Conservation (phyloP, 2,329 filamentous ascomycete species). For the Tetracladium maxilliforme region DNA sequence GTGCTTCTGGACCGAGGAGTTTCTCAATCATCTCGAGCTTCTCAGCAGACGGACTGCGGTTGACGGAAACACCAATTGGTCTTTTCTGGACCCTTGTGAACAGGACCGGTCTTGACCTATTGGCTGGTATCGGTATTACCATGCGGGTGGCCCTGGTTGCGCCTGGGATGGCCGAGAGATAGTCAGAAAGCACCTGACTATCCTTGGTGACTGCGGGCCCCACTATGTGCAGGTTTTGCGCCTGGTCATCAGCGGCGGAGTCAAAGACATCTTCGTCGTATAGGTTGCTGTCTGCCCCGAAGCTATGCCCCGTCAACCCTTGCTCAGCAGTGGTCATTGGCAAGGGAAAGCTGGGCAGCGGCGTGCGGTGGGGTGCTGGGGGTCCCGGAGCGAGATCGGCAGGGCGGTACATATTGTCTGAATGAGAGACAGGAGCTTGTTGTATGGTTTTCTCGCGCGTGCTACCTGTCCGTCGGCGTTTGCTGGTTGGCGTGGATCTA, state of each 20-base stretch:
- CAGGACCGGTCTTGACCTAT: constrained; percentile 23
- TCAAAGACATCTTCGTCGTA: constrained; percentile 7
- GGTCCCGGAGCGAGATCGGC: not conserved
- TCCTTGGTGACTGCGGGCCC: constrained; percentile 44
- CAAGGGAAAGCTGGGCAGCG: constrained; percentile 4
- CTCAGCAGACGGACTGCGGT: constrained; percentile 20
- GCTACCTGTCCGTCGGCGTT: not conserved
- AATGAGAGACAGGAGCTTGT: constrained; percentile 5
- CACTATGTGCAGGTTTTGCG: constrained; percentile 34
- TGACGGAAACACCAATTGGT: constrained; percentile 24
- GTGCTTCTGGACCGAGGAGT: constrained; percentile 36
- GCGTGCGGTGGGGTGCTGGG: constrained; percentile 2
- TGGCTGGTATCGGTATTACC: constrained; percentile 15
- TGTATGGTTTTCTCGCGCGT: constrained; percentile 2
- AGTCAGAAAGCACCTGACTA: constrained; percentile 44
- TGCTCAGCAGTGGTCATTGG: not conserved
- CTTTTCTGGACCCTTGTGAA: constrained; percentile 30
- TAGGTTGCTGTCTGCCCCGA: constrained; percentile 12
- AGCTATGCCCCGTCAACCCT: too few relatives aligned
- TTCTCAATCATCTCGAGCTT: constrained; percentile 41
- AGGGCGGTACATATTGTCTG: constrained; percentile 2
- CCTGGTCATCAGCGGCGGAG: constrained; percentile 14
- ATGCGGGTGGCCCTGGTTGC: constrained; percentile 14
- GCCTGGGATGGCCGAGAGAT: constrained; percentile 27
- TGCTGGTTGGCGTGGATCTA: constrained; percentile 4